phyloP scores from a whole-genome alignment of 2,329 filamentous ascomycete genomes.

The Pseudocercospora cruenta region DNA sequence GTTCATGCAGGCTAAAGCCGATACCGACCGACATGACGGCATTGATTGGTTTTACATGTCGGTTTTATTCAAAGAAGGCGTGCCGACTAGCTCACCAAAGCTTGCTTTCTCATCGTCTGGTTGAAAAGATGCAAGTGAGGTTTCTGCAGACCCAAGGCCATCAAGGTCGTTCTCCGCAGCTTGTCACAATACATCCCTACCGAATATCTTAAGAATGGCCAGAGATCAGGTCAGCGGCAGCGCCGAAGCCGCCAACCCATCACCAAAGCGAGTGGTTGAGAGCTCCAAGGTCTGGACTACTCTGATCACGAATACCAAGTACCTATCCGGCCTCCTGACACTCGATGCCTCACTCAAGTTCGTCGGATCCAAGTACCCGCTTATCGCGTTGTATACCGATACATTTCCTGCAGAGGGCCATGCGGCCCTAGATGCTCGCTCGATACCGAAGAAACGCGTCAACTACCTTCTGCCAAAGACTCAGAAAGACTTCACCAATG shows the following conservation, averaged over 20 bases:
- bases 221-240: conserved; percentile 11
- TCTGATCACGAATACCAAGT: conserved; percentile 81
- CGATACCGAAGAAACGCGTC: conserved; percentile 71
- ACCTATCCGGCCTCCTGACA: conserved; percentile 80
- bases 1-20: conserved; percentile 2
- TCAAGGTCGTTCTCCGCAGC: conserved; percentile 18
- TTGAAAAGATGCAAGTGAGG: conserved; percentile 14
- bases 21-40: conserved; percentile 4
- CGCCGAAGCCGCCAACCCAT: conserved; percentile 31
- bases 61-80: background rate
- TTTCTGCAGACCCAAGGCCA: conserved; percentile 6
- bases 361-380: conserved; percentile 69
- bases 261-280: conserved; percentile 37
- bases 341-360: conserved; percentile 76
- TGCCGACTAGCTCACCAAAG: background rate
- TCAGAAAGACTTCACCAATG: conserved; percentile 70
- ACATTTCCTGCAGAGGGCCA: conserved; percentile 71
- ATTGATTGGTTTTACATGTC: background rate
- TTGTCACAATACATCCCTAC: background rate
- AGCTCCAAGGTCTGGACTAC: conserved; percentile 74
- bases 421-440: conserved; percentile 68
- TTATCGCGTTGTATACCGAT: conserved; percentile 82
- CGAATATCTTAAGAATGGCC: conserved; percentile 18
- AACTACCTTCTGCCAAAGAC: conserved; percentile 71
- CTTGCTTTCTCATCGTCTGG: background rate